Evolutionary conservation across 176 grass and related monocot genomes (phyloP).

Genomic region (Zoysia pacifica): DNA sequence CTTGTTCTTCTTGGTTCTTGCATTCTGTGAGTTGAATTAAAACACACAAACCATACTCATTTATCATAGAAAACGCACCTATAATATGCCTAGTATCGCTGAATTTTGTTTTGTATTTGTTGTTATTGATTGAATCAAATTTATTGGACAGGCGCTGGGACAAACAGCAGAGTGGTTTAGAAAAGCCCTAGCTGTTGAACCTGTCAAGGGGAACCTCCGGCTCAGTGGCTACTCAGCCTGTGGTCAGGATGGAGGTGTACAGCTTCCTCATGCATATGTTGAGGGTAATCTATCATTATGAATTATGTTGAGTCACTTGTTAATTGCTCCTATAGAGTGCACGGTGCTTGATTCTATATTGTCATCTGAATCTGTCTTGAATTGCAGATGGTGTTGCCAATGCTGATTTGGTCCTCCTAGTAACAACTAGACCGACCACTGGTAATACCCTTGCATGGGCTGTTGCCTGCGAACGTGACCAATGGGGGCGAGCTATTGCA

Average conservation of each 20-base stretch:
- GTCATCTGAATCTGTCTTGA: slow-evolving; percentile 23
- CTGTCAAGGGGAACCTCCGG: slow-evolving; percentile 95
- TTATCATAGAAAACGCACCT: background rate
- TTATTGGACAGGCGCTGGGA: slow-evolving; percentile 68
- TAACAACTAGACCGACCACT: slow-evolving; percentile 97
- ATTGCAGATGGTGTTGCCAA: slow-evolving; percentile 80
- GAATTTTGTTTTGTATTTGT: slow-evolving; percentile 23
- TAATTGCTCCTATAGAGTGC: slow-evolving; percentile 1
- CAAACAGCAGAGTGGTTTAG: slow-evolving; percentile 98
- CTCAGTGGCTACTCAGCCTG: slow-evolving; percentile 98
- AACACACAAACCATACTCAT: background rate
- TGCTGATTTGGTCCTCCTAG: slow-evolving; percentile 96
- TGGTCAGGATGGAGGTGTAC: slow-evolving; percentile 98
- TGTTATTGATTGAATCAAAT: background rate
- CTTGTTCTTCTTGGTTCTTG: slow-evolving; percentile 26
- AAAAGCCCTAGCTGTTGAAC: slow-evolving; percentile 97
- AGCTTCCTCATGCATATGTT: slow-evolving; percentile 89
- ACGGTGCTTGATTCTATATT: slow-evolving; percentile 17
- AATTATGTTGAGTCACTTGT: background rate
- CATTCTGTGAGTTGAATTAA: background rate
- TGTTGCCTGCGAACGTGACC: slow-evolving; percentile 96
- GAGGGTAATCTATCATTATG: slow-evolving; percentile 61
- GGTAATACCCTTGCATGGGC: slow-evolving; percentile 99
- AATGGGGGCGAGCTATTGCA: slow-evolving; percentile 98
- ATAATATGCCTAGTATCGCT: background rate